Percentiles rank a stretch among this genome's conserved stretches.
Evolutionary conservation across 441 rosid species (phyloP).

Genomic region (Monsonia emarginata): DNA sequence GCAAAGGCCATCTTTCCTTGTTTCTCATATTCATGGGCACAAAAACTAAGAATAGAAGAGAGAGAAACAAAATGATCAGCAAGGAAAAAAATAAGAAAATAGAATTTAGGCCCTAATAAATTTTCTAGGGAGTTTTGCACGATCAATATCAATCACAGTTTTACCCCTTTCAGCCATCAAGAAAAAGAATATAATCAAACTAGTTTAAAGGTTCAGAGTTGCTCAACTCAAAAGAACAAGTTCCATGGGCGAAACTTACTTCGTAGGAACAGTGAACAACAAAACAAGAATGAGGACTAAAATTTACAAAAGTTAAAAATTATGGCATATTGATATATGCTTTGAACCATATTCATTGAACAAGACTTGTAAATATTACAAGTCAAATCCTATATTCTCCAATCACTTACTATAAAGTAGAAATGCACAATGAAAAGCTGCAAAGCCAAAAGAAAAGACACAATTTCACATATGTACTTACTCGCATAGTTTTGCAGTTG

Average conservation of each 20-base stretch:
- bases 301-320: neutral
- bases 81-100: constrained; percentile 5
- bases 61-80: constrained; percentile 18
- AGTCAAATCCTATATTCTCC: neutral
- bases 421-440: neutral
- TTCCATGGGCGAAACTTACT: neutral
- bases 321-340: neutral
- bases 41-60: constrained; percentile 33
- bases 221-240: neutral
- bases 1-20: constrained; percentile 65
- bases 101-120: neutral
- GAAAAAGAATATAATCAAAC: neutral
- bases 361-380: neutral
- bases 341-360: neutral
- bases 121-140: neutral
- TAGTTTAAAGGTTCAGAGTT: neutral
- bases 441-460: neutral
- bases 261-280: neutral
- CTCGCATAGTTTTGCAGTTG: constrained; percentile 94
- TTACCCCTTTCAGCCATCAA: neutral
- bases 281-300: neutral
- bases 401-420: neutral
- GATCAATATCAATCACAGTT: neutral
- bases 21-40: constrained; percentile 64
- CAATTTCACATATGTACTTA: constrained; percentile 38